A percentile compares a stretch with the other conserved stretches of the same genome.
Evolutionary conservation across 2,329 filamentous ascomycete species (phyloP).

Genomic region (Zymoseptoria pseudotritici): DNA sequence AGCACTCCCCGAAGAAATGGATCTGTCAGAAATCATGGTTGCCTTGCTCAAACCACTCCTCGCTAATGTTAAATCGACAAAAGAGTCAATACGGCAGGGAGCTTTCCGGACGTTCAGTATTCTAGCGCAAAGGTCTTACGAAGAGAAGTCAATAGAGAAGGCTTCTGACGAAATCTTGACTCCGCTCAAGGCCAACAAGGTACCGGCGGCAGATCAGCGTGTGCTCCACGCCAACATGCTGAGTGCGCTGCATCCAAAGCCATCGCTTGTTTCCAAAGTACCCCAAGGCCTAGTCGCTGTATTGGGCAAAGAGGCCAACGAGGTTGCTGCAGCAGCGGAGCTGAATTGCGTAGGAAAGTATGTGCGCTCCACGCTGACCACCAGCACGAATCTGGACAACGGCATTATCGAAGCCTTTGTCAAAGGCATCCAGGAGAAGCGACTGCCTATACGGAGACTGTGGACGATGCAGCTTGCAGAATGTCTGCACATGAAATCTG

Average conservation of each 20-base stretch:
- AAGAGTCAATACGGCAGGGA: constrained; percentile 66
- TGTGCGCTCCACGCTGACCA: constrained; percentile 54
- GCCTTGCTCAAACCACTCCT: constrained; percentile 75
- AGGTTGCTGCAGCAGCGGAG: constrained; percentile 70
- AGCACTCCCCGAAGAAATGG: constrained; percentile 61
- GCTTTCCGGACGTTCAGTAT: constrained; percentile 66
- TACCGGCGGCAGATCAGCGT: constrained; percentile 78
- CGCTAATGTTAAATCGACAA: constrained; percentile 88
- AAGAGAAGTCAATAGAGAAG: constrained; percentile 55
- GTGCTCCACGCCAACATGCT: constrained; percentile 77
- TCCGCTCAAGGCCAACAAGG: constrained; percentile 75
- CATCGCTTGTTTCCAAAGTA: constrained; percentile 58
- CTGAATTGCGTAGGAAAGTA: constrained; percentile 63
- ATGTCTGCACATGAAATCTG: constrained; percentile 54
- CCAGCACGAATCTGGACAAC: constrained; percentile 56
- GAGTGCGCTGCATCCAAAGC: constrained; percentile 53
- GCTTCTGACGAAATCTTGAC: constrained; percentile 69
- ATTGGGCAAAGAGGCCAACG: constrained; percentile 80
- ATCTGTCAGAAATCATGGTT: constrained; percentile 68
- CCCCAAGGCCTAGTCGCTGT: constrained; percentile 59
- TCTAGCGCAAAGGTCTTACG: constrained; percentile 55
- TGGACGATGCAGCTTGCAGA: constrained; percentile 74
- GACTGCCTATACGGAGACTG: constrained; percentile 63
- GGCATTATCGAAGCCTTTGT: constrained; percentile 60
- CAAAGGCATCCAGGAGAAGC: constrained; percentile 84